Evolutionary conservation across 2,329 filamentous ascomycete species (phyloP).

Genomic region (Xylaria sp.): DNA sequence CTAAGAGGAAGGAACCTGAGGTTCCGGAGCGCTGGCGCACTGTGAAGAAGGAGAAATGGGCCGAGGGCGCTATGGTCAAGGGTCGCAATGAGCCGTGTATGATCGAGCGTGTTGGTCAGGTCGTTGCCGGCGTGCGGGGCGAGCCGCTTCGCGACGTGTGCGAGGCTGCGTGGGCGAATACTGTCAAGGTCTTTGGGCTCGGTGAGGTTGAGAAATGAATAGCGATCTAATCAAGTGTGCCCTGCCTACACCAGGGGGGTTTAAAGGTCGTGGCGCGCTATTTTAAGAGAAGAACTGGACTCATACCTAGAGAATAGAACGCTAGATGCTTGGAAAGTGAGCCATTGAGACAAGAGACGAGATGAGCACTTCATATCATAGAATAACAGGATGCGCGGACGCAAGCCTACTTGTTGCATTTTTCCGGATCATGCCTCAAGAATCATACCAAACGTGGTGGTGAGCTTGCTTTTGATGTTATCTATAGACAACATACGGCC

Average conservation of each 20-base stretch:
- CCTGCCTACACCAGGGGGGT: neutral
- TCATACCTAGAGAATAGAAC: slow-evolving; percentile 7
- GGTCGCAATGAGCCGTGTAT: slow-evolving; percentile 92
- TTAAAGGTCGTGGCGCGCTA: neutral
- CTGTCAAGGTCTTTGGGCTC: slow-evolving; percentile 79
- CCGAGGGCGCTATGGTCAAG: slow-evolving; percentile 88
- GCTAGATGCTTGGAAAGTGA: neutral
- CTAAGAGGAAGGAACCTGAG: slow-evolving; percentile 70
- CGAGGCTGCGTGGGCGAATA: slow-evolving; percentile 87
- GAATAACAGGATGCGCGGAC: neutral
- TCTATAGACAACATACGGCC: neutral
- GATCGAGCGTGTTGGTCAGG: slow-evolving; percentile 87
- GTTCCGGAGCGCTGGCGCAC: slow-evolving; percentile 79
- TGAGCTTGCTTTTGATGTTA: neutral
- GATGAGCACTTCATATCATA: neutral
- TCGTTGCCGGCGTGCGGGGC: slow-evolving; percentile 87
- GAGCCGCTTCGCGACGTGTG: slow-evolving; percentile 82
- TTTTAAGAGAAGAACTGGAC: neutral
- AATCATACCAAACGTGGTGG: neutral
- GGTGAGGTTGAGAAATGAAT: slow-evolving; percentile 54
- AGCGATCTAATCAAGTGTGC: neutral
- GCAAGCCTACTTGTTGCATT: neutral
- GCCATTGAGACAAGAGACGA: neutral
- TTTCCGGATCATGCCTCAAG: neutral
- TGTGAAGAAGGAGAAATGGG: slow-evolving; percentile 97